phyloP scores from a whole-genome alignment of 495 filamentous ascomycete genomes.

The Penicillium pancosmium region DNA sequence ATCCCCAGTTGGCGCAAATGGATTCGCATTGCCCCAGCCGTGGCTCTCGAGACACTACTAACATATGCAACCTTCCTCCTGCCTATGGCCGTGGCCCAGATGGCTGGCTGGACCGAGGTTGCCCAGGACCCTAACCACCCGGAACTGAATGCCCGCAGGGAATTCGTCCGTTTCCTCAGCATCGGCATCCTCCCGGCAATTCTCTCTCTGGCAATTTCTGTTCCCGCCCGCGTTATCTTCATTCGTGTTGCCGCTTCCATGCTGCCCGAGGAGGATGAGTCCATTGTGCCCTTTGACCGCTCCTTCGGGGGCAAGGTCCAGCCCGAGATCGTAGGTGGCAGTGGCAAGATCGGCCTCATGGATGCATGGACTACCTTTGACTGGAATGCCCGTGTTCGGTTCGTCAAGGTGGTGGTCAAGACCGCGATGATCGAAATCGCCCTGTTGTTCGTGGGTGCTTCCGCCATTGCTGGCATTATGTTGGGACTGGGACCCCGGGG shows the following conservation, averaged over 20 bases:
- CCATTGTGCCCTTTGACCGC: constrained; percentile 77
- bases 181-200: constrained; percentile 39
- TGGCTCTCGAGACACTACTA: constrained; percentile 45
- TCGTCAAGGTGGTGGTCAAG: constrained; percentile 71
- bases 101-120: constrained; percentile 32
- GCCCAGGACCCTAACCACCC: constrained; percentile 8
- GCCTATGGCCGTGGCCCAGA: constrained; percentile 36
- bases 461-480: constrained; percentile 38
- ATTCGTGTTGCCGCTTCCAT: constrained; percentile 73
- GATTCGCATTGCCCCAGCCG: constrained; percentile 54
- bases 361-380: constrained; percentile 76
- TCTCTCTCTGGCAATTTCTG: constrained; percentile 50
- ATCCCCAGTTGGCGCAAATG: constrained; percentile 49
- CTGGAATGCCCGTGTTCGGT: constrained; percentile 62
- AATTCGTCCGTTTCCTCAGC: constrained; percentile 34
- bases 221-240: constrained; percentile 65
- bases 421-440: constrained; percentile 54
- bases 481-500: background rate
- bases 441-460: constrained; percentile 42
- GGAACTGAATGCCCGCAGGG: constrained; percentile 18
- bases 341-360: constrained; percentile 64
- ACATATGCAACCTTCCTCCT: constrained; percentile 39
- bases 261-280: constrained; percentile 67
- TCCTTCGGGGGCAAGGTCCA: constrained; percentile 62
- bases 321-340: constrained; percentile 67